Base-by-base conservation (phyloP, 331 rosid species). In the Quercus phellos region DNA sequence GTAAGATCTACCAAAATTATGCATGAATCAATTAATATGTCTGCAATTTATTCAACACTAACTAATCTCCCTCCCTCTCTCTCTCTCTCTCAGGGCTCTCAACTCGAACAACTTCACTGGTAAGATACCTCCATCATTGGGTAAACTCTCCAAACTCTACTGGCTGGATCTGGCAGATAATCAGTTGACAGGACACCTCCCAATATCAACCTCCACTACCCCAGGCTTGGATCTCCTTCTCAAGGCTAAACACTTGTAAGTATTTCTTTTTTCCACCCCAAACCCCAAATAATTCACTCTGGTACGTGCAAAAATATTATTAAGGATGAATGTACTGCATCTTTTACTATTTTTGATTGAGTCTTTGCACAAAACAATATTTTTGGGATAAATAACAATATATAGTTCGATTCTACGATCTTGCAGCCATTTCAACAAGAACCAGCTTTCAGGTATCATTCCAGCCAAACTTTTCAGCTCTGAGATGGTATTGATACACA, bases 211-310 rank as follows among this genome's bases (percentile, higher is more conserved):
- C 82, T 6, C 88, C 34, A 75, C 68, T 3, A 29, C 88, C 50
- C 88, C 90, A 4, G 97, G 99, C 74, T 78, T 94, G 78, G 95
- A 94, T 88, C 93, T 71, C 46, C 92, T 92, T 83, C 72, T 85
- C 17, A 90, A 81, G 79, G 97, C 95, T 64, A 85, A 94, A 80
- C 97, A 92, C 75, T 92, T 92, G 99, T 94, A 79, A 89, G 97
- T 79, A 72, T 46, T 77, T 66, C 53, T n/a, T 11, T 72, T n/a
- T 55, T 4, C 17, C 21, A 5, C 69, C 19, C 32, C 68, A 1
- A 72, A 9, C 2, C 26, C 59, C 4, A 38, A 55, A 26, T 16
- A 3, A 24, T 26, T 1, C 34, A 9, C 74, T 58, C 12, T 10
- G 35, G 21, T 42, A 21, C 17, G 4, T 46, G 53, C 5, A 46